Evolutionary conservation across 140 eudicot species (phyloP), one percentile per base, ranked within the genome.

Genomic region (Senecio squalidus): DNA sequence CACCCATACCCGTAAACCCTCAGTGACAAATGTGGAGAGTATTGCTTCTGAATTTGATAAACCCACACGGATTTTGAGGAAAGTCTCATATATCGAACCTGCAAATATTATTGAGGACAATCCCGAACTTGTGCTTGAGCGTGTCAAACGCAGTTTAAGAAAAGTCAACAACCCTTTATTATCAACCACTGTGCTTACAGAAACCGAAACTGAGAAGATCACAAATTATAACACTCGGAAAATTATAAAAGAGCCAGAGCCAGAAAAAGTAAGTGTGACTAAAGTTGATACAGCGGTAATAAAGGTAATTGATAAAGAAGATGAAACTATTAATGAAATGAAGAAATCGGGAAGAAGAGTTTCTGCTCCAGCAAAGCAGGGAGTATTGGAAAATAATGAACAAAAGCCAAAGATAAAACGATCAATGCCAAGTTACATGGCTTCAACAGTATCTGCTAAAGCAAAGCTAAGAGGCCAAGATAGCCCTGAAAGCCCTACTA

Each of bases 371-470:
- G 69, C 58, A 13, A 78, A 82, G 27, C 77, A 67, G 59, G 80
- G 62, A 33, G 56, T 17, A 4, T 20, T n/a, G 45, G 76, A 78
- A 58, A 58, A 61, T 28, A 46, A 62, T 36, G 62, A 50, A 31
- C 60, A 54, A 28, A n/a, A n/a, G n/a, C 16, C n/a, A 20, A 60
- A 58, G 65, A 73, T 49, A 36, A 70, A 56, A 31, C 58, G 58
- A 15, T 66, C 33, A 8, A 55, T 82, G 22, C 89, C 89, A 16
- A 73, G 84, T 49, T 82, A 82, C 60, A 82, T 82, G 89, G 79
- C 84, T 36, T 66, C 72, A 46, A 82, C 89, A 3, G 58, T 67
- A 55, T 78, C 89, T 29, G 84, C 89, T 15, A 82, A 82, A 76
- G 89, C 89, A 15, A 82, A 78, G 68, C 60, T 82, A 30, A 74